A percentile compares a stretch with the other conserved stretches of the same genome.
Evolutionary conservation across 2,329 filamentous ascomycete species (phyloP).

Genomic region (Cylindrodendrum hubeiense): DNA sequence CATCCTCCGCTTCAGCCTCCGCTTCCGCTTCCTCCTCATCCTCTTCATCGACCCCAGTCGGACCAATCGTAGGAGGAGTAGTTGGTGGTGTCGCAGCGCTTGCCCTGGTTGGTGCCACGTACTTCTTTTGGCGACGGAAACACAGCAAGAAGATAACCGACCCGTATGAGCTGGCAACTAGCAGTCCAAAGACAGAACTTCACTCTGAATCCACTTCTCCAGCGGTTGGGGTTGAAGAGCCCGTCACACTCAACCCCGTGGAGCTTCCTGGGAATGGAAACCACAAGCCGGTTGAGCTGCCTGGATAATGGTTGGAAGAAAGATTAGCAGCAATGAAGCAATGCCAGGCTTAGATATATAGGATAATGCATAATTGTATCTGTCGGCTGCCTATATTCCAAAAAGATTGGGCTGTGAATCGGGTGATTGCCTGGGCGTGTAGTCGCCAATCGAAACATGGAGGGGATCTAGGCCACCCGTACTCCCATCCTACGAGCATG

Average conservation of each 20-base stretch:
- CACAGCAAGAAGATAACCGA: not conserved
- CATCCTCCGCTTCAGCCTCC: too few species aligned
- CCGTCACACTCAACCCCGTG: not conserved
- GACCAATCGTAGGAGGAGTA: constrained; percentile 7
- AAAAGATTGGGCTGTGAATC: too few species aligned
- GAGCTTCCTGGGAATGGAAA: not conserved
- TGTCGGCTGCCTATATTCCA: too few species aligned
- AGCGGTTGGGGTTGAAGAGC: not conserved
- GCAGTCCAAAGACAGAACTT: not conserved
- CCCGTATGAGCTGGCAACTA: not conserved
- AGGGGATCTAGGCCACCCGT: too few species aligned
- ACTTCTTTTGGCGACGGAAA: constrained; percentile 14
- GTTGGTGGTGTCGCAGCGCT: constrained; percentile 4
- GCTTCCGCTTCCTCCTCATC: too few species aligned
- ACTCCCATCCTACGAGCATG: too few species aligned
- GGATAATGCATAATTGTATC: too few species aligned
- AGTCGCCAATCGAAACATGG: too few species aligned
- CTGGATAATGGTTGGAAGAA: too few species aligned
- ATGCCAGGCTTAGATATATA: too few species aligned
- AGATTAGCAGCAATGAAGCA: too few species aligned
- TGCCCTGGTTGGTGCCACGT: not conserved
- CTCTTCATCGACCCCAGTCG: not conserved
- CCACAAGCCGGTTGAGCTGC: not conserved
- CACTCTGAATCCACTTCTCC: not conserved
- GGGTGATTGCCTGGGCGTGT: too few species aligned